These are phyloP conservation scores for Lachnellula arida DNA, from an alignment of 2,329 filamentous ascomycete species.

Conservation along the genomic window DNA sequence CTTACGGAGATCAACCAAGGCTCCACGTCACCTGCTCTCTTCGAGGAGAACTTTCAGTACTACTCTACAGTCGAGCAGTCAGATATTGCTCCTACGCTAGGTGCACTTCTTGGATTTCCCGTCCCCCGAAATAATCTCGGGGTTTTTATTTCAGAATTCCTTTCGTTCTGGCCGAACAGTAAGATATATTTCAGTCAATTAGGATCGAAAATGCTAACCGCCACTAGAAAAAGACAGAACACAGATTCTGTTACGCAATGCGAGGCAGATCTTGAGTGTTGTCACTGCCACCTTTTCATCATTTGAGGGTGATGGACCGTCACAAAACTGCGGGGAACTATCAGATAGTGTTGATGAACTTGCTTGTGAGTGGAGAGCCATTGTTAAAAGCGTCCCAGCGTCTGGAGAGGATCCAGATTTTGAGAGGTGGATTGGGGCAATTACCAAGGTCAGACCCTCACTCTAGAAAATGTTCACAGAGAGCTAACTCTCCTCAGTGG, in stretches of 20 bases:
- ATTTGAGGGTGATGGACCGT: constrained; percentile 36
- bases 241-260: constrained; percentile 71
- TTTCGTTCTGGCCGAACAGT: constrained; percentile 71
- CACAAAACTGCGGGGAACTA: constrained; percentile 19
- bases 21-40: constrained; percentile 49
- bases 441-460: constrained; percentile 36
- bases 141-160: constrained; percentile 73
- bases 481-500: constrained; percentile 31
- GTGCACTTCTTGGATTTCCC: constrained; percentile 80
- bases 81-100: constrained; percentile 85
- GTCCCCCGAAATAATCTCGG: constrained; percentile 87
- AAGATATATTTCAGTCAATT: constrained; percentile 22
- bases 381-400: constrained; percentile 27
- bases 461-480: neutral
- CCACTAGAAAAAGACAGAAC: constrained; percentile 47
- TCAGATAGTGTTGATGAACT: constrained; percentile 46
- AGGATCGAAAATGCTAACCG: constrained; percentile 7
- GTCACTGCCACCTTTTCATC: constrained; percentile 67
- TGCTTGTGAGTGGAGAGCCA: constrained; percentile 62
- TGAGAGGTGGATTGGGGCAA: constrained; percentile 39
- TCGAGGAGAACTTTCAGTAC: constrained; percentile 70
- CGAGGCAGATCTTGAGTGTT: constrained; percentile 72
- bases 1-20: constrained; percentile 51
- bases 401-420: constrained; percentile 28
- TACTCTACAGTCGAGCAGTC: constrained; percentile 88